Base-by-base conservation (phyloP, 306 rosid genomes). In the Betula pendula region DNA sequence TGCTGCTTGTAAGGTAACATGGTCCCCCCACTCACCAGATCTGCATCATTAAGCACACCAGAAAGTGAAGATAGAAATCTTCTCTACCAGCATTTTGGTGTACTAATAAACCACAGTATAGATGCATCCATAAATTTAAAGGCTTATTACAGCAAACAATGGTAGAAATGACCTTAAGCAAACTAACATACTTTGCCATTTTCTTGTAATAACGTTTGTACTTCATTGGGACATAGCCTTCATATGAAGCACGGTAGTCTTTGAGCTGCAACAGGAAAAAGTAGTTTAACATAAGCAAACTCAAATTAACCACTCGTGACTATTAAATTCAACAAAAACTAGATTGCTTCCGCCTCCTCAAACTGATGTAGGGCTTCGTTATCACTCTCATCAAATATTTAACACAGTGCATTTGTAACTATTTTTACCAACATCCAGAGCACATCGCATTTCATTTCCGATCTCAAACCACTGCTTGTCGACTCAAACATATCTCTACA, bases 1-100 rank as follows among this genome's bases (percentile, higher is more conserved):
- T 72, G 98, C 97, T 73, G 98, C 98, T 85, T 94, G 98, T 76
- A 94, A 87, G 55, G 96, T 92, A 87, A 94, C 81, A 77, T 94
- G 98, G 85, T 94, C 97, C n/a, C 98, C 98, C 97, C 97, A 94
- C 84, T 94, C 98, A 81, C 97, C 95, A 56, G 85, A 84, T 83
- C 98, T 94, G 91, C 78, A 66, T 73, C 65, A 80, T 22, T 29
- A 31, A 75, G 59, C 66, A 75, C 38, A 82, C 70, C 29, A 82
- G 71, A 82, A 50, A 45, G 79, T 67, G 77, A 83, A 59, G 53
- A 74, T 55, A 63, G 31, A 50, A 25, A 79, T 74, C 22, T 60
- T 67, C 42, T 35, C 35, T 5, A 73, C 72, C 49, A 9, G 40
- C 74, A 74, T 31, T 42, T 49, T 48, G 72, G 20, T 77, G 80